Base-by-base conservation (phyloP, 2,329 filamentous ascomycete species). In the Annulohypoxylon truncatum region DNA sequence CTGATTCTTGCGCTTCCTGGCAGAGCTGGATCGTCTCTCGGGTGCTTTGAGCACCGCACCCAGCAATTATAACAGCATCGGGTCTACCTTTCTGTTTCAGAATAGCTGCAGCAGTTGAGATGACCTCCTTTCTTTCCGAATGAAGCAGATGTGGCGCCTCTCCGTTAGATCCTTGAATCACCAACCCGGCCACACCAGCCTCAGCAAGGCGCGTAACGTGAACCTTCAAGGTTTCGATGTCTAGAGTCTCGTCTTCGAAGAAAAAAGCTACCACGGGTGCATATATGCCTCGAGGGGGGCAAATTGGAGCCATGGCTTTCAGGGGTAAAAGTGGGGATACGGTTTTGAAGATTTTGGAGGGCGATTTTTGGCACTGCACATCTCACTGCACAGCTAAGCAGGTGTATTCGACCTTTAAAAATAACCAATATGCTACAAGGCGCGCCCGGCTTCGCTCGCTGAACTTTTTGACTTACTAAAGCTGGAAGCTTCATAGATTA, bases 1-100 rank as follows among this genome's bases (percentile, higher is more conserved):
- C 90, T 4, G 87, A 83, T 7, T 81, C 80, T n/a, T 84, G 83
- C 3, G 90, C 89, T 68, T 92, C 89, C 40, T 82, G 79, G 76
- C 88, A 90, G 12, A 91, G 82, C 51, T 87, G 48, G 13, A 63
- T 56, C 8, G 64, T 66, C 53, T 66, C 64, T 5, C 64, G 48
- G 1, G 64, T 62, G 24, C 58, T 62, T 2, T 26, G 58, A 2
- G 54, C 59, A 29, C 58, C 64, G 13, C 46, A 53, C 10, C 64
- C 64, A 12, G 64, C 64, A 18, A 66, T 47, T 7, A 66, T 58
- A 4, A 46, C 52, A 29, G 52, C 33, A 9, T 31, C 48, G 9
- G 31, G 20, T 13, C 22, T 53, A 4, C 57, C 48, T 22, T 47
- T 42, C 28, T 61, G 48, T 6, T 47, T 52, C 12, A 53, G 48